These are phyloP conservation scores for Geotrichum australiense DNA, from an alignment of 1,139 yeast genomes.

Conservation along the genomic window DNA sequence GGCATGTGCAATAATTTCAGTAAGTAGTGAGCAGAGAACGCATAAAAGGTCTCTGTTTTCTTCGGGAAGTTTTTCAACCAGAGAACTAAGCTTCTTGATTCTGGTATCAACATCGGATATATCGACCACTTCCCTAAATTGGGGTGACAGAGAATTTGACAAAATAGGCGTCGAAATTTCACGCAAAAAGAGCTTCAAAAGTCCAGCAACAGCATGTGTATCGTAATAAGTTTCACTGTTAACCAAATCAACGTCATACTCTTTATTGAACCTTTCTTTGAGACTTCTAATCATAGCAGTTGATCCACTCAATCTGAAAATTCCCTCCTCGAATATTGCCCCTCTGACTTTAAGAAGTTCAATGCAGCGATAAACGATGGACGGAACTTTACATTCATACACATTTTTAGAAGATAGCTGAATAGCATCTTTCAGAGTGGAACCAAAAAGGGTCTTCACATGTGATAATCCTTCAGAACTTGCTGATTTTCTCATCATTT, in stretches of 20 bases:
- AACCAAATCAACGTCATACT: conserved; percentile 62
- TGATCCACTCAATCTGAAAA: conserved; percentile 86
- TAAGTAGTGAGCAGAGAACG: conserved; percentile 60
- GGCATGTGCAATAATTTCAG: conserved; percentile 55
- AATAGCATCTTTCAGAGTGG: conserved; percentile 50
- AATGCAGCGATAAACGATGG: conserved; percentile 70
- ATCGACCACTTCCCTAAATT: conserved; percentile 36
- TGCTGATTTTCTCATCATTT: background rate
- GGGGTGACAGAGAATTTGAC: conserved; percentile 43
- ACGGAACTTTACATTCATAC: conserved; percentile 49
- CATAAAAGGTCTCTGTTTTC: conserved; percentile 57
- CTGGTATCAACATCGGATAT: conserved; percentile 31
- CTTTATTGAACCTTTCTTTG: conserved; percentile 53
- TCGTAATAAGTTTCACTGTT: conserved; percentile 40
- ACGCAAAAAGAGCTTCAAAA: conserved; percentile 66
- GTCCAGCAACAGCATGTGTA: conserved; percentile 72
- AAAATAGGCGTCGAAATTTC: conserved; percentile 62
- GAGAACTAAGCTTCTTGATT: conserved; percentile 31
- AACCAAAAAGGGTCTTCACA: conserved; percentile 49
- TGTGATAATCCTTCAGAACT: background rate
- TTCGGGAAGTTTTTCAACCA: conserved; percentile 38
- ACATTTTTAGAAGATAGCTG: conserved; percentile 41
- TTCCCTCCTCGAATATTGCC: conserved; percentile 82
- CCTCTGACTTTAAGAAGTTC: conserved; percentile 59
- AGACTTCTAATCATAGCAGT: conserved; percentile 68